Percentiles rank a stretch among this genome's conserved stretches.
Evolutionary conservation across 805 yeast genomes (phyloP).

Genomic region (Jamesozyma gamospora): DNA sequence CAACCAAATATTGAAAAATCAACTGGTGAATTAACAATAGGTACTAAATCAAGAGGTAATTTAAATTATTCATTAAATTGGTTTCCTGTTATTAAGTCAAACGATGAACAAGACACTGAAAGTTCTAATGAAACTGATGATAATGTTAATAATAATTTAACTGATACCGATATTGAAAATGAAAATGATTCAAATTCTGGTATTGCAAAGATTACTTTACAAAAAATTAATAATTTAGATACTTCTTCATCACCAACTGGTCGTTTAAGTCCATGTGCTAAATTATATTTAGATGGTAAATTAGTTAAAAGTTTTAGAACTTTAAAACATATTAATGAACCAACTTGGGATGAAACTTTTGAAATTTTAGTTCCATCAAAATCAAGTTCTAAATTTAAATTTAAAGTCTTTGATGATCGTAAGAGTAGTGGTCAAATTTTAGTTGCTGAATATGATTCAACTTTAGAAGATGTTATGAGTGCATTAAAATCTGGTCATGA

Average conservation of each 20-base stretch:
- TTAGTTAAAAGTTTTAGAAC: slow-evolving; percentile 49
- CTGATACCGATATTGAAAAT: slow-evolving; percentile 16
- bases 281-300: slow-evolving; percentile 48
- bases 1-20: slow-evolving; percentile 27
- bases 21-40: slow-evolving; percentile 27
- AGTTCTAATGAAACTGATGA: slow-evolving; percentile 10
- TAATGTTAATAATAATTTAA: neutral
- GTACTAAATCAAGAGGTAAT: slow-evolving; percentile 44
- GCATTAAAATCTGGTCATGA: slow-evolving; percentile 39
- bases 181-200: slow-evolving; percentile 59
- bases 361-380: slow-evolving; percentile 58
- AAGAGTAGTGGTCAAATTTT: slow-evolving; percentile 33
- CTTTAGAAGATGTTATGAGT: slow-evolving; percentile 39
- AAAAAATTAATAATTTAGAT: slow-evolving; percentile 52
- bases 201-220: slow-evolving; percentile 53
- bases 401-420: slow-evolving; percentile 54
- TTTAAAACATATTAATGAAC: slow-evolving; percentile 59
- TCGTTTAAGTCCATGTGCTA: slow-evolving; percentile 52
- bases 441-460: slow-evolving; percentile 42
- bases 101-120: slow-evolving; percentile 9
- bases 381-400: slow-evolving; percentile 41
- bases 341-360: slow-evolving; percentile 55
- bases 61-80: slow-evolving; percentile 45
- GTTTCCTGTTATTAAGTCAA: slow-evolving; percentile 26
- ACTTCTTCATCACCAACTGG: slow-evolving; percentile 39